Evolutionary conservation across 441 rosid genomes (phyloP).

Genomic region (Adansonia madagascariensis): DNA sequence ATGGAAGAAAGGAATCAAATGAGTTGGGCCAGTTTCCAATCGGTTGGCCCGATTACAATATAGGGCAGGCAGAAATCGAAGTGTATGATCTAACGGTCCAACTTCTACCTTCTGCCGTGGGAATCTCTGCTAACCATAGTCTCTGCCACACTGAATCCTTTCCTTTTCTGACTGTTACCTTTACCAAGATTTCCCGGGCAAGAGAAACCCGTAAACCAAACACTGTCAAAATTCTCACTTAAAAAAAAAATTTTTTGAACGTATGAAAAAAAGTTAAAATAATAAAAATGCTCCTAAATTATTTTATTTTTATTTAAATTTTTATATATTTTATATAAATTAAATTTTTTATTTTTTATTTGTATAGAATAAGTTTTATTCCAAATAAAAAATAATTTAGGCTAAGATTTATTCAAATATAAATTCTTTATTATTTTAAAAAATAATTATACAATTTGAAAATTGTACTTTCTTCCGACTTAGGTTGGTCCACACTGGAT

Average conservation of each 20-base stretch:
- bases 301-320: too few species aligned
- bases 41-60: background rate
- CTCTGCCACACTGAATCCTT: background rate
- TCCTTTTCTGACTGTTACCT: background rate
- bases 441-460: background rate
- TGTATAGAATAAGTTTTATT: background rate
- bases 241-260: background rate
- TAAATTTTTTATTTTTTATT: too few species aligned
- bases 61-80: background rate
- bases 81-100: background rate
- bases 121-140: background rate
- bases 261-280: too few species aligned
- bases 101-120: background rate
- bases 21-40: background rate
- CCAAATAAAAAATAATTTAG: background rate
- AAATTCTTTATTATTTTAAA: too few species aligned
- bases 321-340: too few species aligned
- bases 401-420: too few species aligned
- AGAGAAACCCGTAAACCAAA: background rate
- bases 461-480: background rate
- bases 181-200: slow-evolving; percentile 15
- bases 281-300: too few species aligned
- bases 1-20: background rate
- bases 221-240: background rate
- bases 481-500: slow-evolving; percentile 20